These are phyloP conservation scores for Gossypium anomalum DNA, from an alignment of 345 rosid species.

Conservation along the genomic window DNA sequence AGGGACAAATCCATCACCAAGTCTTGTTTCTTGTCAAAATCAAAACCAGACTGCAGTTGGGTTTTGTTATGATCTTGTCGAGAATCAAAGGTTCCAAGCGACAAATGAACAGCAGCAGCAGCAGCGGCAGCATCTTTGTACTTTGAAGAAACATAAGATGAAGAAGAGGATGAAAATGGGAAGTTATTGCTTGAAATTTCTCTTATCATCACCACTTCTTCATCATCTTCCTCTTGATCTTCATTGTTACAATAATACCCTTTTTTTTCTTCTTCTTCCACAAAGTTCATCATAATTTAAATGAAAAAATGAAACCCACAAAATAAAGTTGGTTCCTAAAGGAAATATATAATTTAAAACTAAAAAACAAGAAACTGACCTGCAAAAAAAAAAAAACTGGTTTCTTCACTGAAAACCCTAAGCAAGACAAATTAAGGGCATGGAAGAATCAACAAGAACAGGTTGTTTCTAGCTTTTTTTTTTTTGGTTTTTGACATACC, in stretches of 20 bases:
- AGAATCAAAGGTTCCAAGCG: slow-evolving; percentile 27
- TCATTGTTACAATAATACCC: slow-evolving; percentile 22
- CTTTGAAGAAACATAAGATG: slow-evolving; percentile 23
- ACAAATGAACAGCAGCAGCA: slow-evolving; percentile 12
- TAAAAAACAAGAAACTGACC: slow-evolving; percentile 28
- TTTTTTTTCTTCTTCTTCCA: slow-evolving; percentile 31
- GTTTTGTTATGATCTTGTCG: slow-evolving; percentile 16
- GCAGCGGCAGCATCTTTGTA: slow-evolving; percentile 8
- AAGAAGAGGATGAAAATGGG: slow-evolving; percentile 26
- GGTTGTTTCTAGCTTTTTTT: slow-evolving; percentile 15
- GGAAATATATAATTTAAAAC: neutral
- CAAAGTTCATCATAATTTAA: slow-evolving; percentile 34
- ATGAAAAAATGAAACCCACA: slow-evolving; percentile 18
- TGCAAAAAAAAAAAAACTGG: slow-evolving; percentile 10
- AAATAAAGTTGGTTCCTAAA: slow-evolving; percentile 8
- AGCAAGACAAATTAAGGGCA: slow-evolving; percentile 22
- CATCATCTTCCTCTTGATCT: slow-evolving; percentile 33
- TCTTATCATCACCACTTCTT: neutral
- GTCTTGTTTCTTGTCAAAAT: slow-evolving; percentile 34
- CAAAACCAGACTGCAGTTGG: slow-evolving; percentile 20
- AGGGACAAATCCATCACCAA: slow-evolving; percentile 42
- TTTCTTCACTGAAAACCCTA: slow-evolving; percentile 34
- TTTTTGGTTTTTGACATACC: slow-evolving; percentile 29
- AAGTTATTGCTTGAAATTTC: slow-evolving; percentile 14
- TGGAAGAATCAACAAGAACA: slow-evolving; percentile 5